Conservation (phyloP, 768 basidiomycete species). For the Kwoniella sp. region DNA sequence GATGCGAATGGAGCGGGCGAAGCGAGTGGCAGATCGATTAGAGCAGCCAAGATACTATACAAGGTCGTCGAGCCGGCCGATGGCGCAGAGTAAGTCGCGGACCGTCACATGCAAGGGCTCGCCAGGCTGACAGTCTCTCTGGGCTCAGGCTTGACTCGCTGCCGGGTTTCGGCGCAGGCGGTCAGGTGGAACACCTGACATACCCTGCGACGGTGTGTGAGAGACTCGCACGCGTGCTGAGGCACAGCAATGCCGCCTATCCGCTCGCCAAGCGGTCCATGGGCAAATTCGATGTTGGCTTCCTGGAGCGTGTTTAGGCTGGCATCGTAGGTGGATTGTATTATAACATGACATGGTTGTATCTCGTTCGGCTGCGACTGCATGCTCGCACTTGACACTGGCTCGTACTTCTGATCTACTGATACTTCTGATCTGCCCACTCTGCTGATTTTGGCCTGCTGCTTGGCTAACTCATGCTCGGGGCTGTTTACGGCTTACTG, state of each 20-base stretch:
- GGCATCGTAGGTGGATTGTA: too few relatives aligned
- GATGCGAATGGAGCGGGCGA: too few relatives aligned
- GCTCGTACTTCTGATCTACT: too few relatives aligned
- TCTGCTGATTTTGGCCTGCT: too few relatives aligned
- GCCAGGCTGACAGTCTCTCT: not conserved
- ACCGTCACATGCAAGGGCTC: not conserved
- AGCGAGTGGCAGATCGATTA: slow-evolving; percentile 6
- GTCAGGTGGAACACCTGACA: slow-evolving; percentile 78
- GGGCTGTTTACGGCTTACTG: too few relatives aligned
- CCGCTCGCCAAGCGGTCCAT: slow-evolving; percentile 38
- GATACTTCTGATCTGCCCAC: not conserved
- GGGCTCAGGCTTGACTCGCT: slow-evolving; percentile 53
- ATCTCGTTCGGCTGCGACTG: too few relatives aligned
- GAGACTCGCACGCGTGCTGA: slow-evolving; percentile 64
- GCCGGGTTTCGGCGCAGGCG: slow-evolving; percentile 72
- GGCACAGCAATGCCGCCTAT: slow-evolving; percentile 60
- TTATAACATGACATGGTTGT: too few relatives aligned
- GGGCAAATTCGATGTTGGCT: slow-evolving; percentile 46
- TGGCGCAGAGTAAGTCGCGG: not conserved
- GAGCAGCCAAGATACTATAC: slow-evolving; percentile 73
- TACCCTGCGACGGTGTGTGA: slow-evolving; percentile 77
- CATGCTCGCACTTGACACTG: too few relatives aligned
- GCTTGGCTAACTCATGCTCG: not conserved
- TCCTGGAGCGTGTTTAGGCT: slow-evolving; percentile 41
- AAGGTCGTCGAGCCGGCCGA: slow-evolving; percentile 56